Evolutionary conservation across 2,329 filamentous ascomycete genomes (phyloP).

Genomic region (Plenodomus biglobosus): DNA sequence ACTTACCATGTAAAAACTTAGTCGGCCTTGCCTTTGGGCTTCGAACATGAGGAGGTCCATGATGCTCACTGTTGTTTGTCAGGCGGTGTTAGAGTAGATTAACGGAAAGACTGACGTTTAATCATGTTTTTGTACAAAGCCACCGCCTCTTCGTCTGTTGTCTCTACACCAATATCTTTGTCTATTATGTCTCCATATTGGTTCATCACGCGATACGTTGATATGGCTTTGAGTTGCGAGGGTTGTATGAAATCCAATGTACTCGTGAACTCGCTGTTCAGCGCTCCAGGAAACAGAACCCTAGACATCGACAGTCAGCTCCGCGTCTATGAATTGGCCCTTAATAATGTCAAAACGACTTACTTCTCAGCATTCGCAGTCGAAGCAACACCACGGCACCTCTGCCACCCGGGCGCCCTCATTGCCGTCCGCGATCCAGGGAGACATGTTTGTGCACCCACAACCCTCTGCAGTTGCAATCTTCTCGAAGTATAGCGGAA

Average conservation of each 20-base stretch:
- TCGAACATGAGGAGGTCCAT: constrained; percentile 99
- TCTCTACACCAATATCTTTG: constrained; percentile 64
- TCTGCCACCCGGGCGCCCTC: constrained; percentile 30
- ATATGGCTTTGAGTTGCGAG: constrained; percentile 68
- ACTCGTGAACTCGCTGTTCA: constrained; percentile 90
- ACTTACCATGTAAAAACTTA: constrained; percentile 93
- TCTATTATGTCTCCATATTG: constrained; percentile 85
- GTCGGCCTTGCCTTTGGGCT: constrained; percentile 87
- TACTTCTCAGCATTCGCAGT: constrained; percentile 62
- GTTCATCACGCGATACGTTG: constrained; percentile 89
- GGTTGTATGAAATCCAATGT: constrained; percentile 76
- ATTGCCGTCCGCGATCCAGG: constrained; percentile 19
- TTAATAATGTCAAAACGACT: constrained; percentile 18
- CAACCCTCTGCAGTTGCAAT: constrained; percentile 21
- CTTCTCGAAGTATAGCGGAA: constrained; percentile 35
- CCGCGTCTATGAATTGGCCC: neutral
- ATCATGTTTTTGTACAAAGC: constrained; percentile 67
- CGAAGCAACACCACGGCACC: constrained; percentile 61
- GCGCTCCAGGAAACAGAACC: constrained; percentile 82
- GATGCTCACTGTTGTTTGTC: constrained; percentile 60
- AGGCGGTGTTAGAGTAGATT: neutral
- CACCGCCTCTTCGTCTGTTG: constrained; percentile 63
- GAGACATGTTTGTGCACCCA: constrained; percentile 10
- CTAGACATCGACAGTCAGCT: constrained; percentile 35
- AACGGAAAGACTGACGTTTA: constrained; percentile 45